Conservation (phyloP, 768 basidiomycete species). For the Lactarius quietus region DNA sequence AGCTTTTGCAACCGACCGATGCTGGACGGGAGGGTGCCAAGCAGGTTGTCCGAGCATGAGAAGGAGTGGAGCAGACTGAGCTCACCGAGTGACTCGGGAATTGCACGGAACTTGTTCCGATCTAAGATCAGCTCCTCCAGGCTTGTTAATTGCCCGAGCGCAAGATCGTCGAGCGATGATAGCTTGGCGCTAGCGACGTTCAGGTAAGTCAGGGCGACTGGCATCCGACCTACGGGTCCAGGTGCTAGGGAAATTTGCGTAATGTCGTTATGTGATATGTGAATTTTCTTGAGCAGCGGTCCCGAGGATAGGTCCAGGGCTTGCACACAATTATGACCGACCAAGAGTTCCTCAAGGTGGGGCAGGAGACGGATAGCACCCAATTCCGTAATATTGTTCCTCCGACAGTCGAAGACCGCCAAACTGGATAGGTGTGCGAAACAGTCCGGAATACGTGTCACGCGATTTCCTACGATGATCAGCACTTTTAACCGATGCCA, state of each 20-base stretch:
- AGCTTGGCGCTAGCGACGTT: constrained; percentile 89
- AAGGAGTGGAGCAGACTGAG: constrained; percentile 67
- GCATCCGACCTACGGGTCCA: constrained; percentile 41
- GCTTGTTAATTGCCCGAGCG: constrained; percentile 67
- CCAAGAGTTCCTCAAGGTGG: constrained; percentile 58
- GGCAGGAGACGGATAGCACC: constrained; percentile 65
- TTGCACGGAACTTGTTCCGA: constrained; percentile 78
- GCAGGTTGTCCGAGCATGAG: constrained; percentile 88
- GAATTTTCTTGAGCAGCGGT: constrained; percentile 57
- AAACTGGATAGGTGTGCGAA: constrained; percentile 56
- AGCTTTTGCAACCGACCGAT: constrained; percentile 77
- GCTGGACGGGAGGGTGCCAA: constrained; percentile 68
- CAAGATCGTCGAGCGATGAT: constrained; percentile 71
- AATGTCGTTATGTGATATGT: constrained; percentile 86
- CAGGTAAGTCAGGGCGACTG: constrained; percentile 65
- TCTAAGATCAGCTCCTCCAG: constrained; percentile 73
- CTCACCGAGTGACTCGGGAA: constrained; percentile 81
- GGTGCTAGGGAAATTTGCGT: constrained; percentile 66
- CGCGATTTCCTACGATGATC: constrained; percentile 81
- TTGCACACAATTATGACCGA: constrained; percentile 82
- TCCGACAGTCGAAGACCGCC: constrained; percentile 72
- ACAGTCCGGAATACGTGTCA: constrained; percentile 65
- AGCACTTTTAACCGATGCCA: constrained; percentile 67
- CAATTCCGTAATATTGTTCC: constrained; percentile 81
- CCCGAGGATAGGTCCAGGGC: constrained; percentile 78